A percentile compares a stretch with the other conserved stretches of the same genome.
Conservation (phyloP, 352 stramenopile species). For the Phytophthora megakarya region DNA sequence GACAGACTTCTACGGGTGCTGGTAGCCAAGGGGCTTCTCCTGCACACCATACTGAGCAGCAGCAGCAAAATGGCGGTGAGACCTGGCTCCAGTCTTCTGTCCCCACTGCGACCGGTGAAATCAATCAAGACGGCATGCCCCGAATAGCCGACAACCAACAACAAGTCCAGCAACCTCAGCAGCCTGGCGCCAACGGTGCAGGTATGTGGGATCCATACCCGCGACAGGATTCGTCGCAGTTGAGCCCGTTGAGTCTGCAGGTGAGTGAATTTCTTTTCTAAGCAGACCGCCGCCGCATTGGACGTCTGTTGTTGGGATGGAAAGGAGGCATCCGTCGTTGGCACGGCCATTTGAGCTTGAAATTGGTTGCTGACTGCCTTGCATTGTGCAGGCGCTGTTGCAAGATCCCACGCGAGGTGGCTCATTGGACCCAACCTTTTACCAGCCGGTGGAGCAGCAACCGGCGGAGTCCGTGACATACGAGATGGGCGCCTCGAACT, state of each 20-base stretch:
- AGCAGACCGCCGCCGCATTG: conserved; percentile 15
- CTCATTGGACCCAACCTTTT: conserved; percentile 38
- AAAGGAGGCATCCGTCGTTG: conserved; percentile 10
- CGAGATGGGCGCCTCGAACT: conserved; percentile 28
- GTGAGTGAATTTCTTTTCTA: conserved; percentile 61
- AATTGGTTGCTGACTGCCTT: conserved; percentile 37
- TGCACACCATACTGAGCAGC: conserved; percentile 37
- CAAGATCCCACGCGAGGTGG: conserved; percentile 38
- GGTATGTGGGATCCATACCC: conserved; percentile 49
- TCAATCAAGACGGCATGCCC: conserved; percentile 32
- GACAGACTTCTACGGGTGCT: conserved; percentile 28
- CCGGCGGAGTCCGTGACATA: conserved; percentile 26
- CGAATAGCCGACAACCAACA: conserved; percentile 42
- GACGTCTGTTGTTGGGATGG: conserved; percentile 19
- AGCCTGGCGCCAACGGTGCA: conserved; percentile 26
- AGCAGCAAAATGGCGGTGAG: conserved; percentile 33
- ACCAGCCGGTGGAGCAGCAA: conserved; percentile 34
- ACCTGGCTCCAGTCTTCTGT: conserved; percentile 28
- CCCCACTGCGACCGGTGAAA: conserved; percentile 22
- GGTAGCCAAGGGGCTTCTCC: conserved; percentile 33
- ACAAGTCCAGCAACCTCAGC: conserved; percentile 34
- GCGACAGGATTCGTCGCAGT: conserved; percentile 43
- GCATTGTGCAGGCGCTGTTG: conserved; percentile 40
- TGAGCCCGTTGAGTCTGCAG: conserved; percentile 54
- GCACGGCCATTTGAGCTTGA: conserved; percentile 27